Evolutionary conservation across 805 yeast species (phyloP).

Genomic region (Hanseniaspora pseudoguilliermondii): DNA sequence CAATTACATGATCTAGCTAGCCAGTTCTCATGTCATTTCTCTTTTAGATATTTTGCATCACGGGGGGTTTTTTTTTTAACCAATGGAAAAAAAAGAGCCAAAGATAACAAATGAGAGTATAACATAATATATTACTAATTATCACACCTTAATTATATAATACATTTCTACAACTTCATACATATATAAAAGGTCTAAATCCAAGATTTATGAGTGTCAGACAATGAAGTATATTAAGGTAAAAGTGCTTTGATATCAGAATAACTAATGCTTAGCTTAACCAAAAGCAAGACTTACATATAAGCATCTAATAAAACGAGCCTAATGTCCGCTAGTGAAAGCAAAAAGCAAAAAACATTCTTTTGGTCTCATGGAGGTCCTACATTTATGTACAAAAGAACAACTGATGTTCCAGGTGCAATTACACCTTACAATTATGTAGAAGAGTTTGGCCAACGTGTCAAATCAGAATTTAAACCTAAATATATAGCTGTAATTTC

Average conservation of each 20-base stretch:
- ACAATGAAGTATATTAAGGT: no score
- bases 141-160: not conserved
- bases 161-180: not conserved
- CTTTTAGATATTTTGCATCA: no score
- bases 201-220: no score
- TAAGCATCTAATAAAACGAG: not conserved
- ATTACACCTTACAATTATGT: slow-evolving; percentile 42
- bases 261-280: not conserved
- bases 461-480: slow-evolving; percentile 42
- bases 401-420: slow-evolving; percentile 31
- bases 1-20: no score
- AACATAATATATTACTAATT: not conserved
- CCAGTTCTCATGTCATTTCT: no score
- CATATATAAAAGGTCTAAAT: no score
- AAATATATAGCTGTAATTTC: slow-evolving; percentile 53
- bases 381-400: slow-evolving; percentile 44
- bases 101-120: not conserved
- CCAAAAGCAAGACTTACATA: not conserved
- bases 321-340: not conserved
- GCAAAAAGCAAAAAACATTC: slow-evolving; percentile 36
- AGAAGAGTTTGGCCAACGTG: slow-evolving; percentile 37
- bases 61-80: not conserved
- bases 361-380: slow-evolving; percentile 81
- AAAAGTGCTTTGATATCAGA: no score
- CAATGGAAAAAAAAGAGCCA: not conserved